These are phyloP conservation scores for Austroboletus olivaceoglutinosus DNA, from an alignment of 1,284 basidiomycete species.

Conservation along the genomic window DNA sequence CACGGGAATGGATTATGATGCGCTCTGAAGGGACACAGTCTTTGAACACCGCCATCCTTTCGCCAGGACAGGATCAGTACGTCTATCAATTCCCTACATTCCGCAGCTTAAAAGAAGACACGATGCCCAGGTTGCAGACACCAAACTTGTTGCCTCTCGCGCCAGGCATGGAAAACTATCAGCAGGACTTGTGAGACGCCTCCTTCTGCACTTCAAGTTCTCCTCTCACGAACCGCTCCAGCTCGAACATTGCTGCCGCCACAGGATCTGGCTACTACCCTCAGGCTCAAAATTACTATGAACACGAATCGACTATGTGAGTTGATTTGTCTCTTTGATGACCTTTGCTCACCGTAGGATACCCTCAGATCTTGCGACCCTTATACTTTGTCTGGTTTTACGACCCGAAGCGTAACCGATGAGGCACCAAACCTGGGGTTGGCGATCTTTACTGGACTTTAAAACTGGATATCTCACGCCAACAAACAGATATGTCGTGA, in stretches of 20 bases:
- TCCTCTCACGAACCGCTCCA: constrained; percentile 5
- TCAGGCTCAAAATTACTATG: constrained; percentile 11
- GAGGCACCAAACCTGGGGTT: constrained; percentile 14
- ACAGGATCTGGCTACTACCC: constrained; percentile 2
- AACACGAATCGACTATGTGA: constrained; percentile 10
- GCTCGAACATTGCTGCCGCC: constrained; percentile 3
- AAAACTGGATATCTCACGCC: constrained; percentile 16
- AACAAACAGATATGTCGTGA: constrained; percentile 14
- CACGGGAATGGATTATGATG: constrained; percentile 1
- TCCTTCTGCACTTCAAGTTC: background rate
- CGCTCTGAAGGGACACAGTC: constrained; percentile 8
- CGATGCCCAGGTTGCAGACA: constrained; percentile 9
- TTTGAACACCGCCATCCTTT: background rate
- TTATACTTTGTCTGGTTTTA: constrained; percentile 9
- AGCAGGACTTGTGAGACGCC: constrained; percentile 16
- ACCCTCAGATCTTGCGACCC: constrained; percentile 3
- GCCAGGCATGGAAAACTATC: constrained; percentile 5
- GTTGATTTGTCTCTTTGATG: constrained; percentile 1
- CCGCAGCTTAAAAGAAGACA: background rate
- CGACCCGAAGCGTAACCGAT: background rate
- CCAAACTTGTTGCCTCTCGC: background rate
- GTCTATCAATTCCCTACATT: constrained; percentile 3
- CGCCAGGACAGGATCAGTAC: constrained; percentile 11
- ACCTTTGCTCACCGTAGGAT: constrained; percentile 4
- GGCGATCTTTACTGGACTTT: constrained; percentile 11